Evolutionary conservation across 805 yeast species (phyloP).

Genomic region (Spathaspora sp.): DNA sequence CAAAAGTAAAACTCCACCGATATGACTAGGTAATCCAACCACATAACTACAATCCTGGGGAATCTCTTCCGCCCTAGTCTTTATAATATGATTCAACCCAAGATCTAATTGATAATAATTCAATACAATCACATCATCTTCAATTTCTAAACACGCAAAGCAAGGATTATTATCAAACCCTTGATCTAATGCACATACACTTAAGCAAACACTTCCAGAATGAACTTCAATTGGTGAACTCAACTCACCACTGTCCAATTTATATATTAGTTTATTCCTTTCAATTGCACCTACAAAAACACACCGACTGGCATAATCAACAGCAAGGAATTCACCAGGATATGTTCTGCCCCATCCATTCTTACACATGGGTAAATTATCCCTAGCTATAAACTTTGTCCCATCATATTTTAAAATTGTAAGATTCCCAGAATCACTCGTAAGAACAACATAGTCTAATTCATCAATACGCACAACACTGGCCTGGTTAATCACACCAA

Average conservation of each 20-base stretch:
- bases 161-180: conserved; percentile 73
- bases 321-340: conserved; percentile 70
- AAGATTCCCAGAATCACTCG: conserved; percentile 79
- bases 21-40: conserved; percentile 67
- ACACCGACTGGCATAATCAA: conserved; percentile 73
- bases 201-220: conserved; percentile 48
- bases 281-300: conserved; percentile 70
- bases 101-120: conserved; percentile 79
- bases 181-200: conserved; percentile 61
- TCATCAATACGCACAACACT: conserved; percentile 19
- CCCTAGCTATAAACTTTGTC: conserved; percentile 41
- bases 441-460: conserved; percentile 57
- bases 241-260: conserved; percentile 34
- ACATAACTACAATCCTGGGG: conserved; percentile 45
- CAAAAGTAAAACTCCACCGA: conserved; percentile 68
- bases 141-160: conserved; percentile 77
- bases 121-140: conserved; percentile 33
- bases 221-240: conserved; percentile 76
- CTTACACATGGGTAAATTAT: conserved; percentile 68
- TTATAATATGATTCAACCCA: conserved; percentile 75
- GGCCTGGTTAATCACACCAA: conserved; percentile 56
- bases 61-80: conserved; percentile 19
- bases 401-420: conserved; percentile 47
- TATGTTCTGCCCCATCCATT: conserved; percentile 70
- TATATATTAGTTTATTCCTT: conserved; percentile 66